A percentile compares a stretch with the other conserved stretches of the same genome.
phyloP scores from a whole-genome alignment of 805 yeast genomes.

The Ogataea degrootiae region DNA sequence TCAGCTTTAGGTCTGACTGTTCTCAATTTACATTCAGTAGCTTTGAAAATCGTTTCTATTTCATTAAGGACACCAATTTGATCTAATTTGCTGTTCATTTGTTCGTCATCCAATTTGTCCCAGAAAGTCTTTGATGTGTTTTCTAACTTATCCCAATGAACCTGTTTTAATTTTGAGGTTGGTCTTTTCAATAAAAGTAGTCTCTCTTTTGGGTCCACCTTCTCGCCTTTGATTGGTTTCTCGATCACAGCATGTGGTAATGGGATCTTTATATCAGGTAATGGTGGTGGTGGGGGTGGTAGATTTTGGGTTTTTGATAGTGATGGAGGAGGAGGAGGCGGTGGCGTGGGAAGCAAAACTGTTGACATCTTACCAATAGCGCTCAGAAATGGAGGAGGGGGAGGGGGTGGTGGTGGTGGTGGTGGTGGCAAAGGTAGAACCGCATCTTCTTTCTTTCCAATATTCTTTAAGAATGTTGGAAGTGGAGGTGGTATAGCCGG shows the following conservation, averaged over 20 bases:
- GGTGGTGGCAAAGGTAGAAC: conserved; percentile 6
- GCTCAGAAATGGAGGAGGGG: conserved; percentile 6
- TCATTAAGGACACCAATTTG: conserved; percentile 62
- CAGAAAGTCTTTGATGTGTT: conserved; percentile 58
- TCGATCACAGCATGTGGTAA: background rate
- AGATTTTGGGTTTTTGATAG: conserved; percentile 7
- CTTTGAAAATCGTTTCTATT: conserved; percentile 55
- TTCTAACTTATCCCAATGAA: conserved; percentile 79
- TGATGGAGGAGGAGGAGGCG: background rate
- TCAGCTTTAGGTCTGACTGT: conserved; percentile 27
- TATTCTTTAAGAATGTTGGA: conserved; percentile 1
- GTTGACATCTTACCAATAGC: too few species aligned
- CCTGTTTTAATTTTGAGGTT: conserved; percentile 55
- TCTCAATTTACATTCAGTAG: conserved; percentile 23
- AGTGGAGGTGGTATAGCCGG: conserved; percentile 7
- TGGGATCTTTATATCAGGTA: background rate
- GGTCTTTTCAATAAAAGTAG: conserved; percentile 15
- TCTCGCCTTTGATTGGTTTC: background rate
- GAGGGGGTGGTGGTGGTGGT: conserved; percentile 17
- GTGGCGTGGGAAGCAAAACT: background rate
- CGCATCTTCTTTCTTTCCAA: too few species aligned
- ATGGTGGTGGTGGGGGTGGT: background rate
- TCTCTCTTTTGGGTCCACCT: background rate
- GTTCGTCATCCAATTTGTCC: conserved; percentile 42
- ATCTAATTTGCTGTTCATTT: conserved; percentile 45